Base-by-base conservation (phyloP, 345 rosid species). In the Microcos paniculata region DNA sequence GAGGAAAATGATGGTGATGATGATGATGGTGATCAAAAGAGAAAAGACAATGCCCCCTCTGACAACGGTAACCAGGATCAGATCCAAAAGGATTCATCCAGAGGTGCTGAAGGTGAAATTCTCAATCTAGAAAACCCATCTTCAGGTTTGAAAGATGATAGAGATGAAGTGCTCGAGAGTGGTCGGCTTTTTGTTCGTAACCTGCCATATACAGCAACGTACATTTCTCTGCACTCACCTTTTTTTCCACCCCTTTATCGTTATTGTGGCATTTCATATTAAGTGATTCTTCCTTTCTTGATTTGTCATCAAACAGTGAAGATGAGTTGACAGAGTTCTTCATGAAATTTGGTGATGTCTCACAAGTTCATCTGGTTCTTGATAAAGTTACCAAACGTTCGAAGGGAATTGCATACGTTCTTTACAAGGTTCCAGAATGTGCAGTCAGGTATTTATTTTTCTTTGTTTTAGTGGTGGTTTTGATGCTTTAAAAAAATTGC, bases 301-400 rank as follows among this genome's bases (percentile, higher is more conserved):
- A 76, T 55, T 70, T 35, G 6, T 73, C 55, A 13, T 80, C 42
- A 71, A 35, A 84, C 79, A 95, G 99, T 69, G 98, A 90, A 82
- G 99, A 95, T 79, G 98, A 95, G 79, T 86, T 96, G 80, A 88
- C 76, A 80, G 97, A 91, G 77, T 90, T 83, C 74, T 96, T 93
- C 73, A 76, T 84, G 78, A 77, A 77, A 68, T 88, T 79, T 75
- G 99, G 99, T 43, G 84, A 86, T 18, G 72, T 92, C 74, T 83
- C 88, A 10, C 84, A 89, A 80, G 98, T 91, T 77, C 98, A 93
- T 81, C 76, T 96, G 80, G 96, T 96, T 77, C 85, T 93, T 70
- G 93, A 96, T 80, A 93, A 88, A 83, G 94, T 88, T 83, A 96
- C 97, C 40, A 96, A 91, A 83, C 85, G 91, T 69, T 91, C 99